Evolutionary conservation across 75 land plant species (phyloP).

Genomic region (Larix kaempferi): DNA sequence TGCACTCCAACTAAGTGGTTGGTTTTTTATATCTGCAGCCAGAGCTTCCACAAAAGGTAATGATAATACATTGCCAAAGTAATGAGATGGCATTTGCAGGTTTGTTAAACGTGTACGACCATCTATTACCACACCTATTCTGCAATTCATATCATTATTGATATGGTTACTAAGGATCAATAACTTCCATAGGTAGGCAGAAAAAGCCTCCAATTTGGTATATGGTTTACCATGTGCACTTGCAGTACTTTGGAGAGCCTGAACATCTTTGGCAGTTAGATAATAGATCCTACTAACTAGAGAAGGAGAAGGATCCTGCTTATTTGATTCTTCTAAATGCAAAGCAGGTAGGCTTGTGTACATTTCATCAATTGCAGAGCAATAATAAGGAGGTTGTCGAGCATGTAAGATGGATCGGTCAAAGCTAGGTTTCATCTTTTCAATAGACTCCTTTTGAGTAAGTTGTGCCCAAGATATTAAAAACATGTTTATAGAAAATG

Average conservation of each 20-base stretch:
- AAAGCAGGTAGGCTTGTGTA: background rate
- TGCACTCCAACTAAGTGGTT: slow-evolving; percentile 27
- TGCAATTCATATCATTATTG: background rate
- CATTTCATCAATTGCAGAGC: background rate
- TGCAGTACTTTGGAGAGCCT: slow-evolving; percentile 13
- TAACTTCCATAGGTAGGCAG: slow-evolving; percentile 31
- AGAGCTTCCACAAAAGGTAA: slow-evolving; percentile 16
- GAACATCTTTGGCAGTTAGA: slow-evolving; percentile 19
- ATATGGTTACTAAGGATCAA: background rate
- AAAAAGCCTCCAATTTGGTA: slow-evolving; percentile 42
- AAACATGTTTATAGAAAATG: slow-evolving; percentile 56
- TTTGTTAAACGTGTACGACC: slow-evolving; percentile 21
- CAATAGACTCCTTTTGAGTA: slow-evolving; percentile 10
- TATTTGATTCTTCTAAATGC: background rate
- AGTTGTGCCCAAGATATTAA: slow-evolving; percentile 36
- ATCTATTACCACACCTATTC: slow-evolving; percentile 43
- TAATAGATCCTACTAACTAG: slow-evolving; percentile 35
- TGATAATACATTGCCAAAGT: slow-evolving; percentile 55
- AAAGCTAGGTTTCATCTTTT: slow-evolving; percentile 11
- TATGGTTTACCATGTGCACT: slow-evolving; percentile 4
- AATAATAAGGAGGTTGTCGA: slow-evolving; percentile 13
- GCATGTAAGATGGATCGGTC: slow-evolving; percentile 28
- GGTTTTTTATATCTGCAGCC: slow-evolving; percentile 11
- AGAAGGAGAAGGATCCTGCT: slow-evolving; percentile 9
- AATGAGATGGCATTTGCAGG: background rate